Percentiles rank a stretch among this genome's conserved stretches.
Conservation (phyloP, 148 eudicot species). For the Dysphania ambrosioides region DNA sequence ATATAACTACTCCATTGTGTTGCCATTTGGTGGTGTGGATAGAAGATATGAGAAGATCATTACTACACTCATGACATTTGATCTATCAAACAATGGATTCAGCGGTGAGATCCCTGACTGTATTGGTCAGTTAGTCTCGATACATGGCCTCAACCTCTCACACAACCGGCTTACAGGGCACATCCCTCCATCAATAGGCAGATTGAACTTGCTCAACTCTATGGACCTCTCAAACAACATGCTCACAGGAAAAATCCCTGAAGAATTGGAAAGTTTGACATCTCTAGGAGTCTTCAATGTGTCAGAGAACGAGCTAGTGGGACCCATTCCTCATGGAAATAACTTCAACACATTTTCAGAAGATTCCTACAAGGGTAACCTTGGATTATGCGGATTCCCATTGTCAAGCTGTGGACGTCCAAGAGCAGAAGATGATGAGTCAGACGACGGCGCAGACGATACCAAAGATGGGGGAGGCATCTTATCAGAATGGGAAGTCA, state of each 20-base stretch:
- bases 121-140: conserved; percentile 23
- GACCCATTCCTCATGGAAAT: conserved; percentile 17
- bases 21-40: background rate
- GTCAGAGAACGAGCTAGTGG: conserved; percentile 19
- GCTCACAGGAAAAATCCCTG: conserved; percentile 28
- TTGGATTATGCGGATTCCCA: conserved; percentile 28
- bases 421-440: background rate
- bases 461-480: background rate
- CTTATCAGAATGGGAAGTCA: conserved; percentile 14
- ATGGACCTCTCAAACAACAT: conserved; percentile 35
- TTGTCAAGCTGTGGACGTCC: conserved; percentile 11
- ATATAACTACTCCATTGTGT: conserved; percentile 12
- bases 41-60: conserved; percentile 15
- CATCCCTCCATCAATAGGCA: conserved; percentile 29
- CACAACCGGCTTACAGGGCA: conserved; percentile 30
- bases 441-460: background rate
- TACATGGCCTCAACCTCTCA: conserved; percentile 35
- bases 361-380: conserved; percentile 22
- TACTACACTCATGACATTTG: conserved; percentile 8
- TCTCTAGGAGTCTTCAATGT: conserved; percentile 23
- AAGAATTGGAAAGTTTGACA: conserved; percentile 23
- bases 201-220: conserved; percentile 28
- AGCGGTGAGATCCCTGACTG: conserved; percentile 25
- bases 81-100: conserved; percentile 30
- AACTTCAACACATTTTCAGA: conserved; percentile 24